Evolutionary conservation across 2,329 filamentous ascomycete genomes (phyloP).

Genomic region (Pyrenophora teres): DNA sequence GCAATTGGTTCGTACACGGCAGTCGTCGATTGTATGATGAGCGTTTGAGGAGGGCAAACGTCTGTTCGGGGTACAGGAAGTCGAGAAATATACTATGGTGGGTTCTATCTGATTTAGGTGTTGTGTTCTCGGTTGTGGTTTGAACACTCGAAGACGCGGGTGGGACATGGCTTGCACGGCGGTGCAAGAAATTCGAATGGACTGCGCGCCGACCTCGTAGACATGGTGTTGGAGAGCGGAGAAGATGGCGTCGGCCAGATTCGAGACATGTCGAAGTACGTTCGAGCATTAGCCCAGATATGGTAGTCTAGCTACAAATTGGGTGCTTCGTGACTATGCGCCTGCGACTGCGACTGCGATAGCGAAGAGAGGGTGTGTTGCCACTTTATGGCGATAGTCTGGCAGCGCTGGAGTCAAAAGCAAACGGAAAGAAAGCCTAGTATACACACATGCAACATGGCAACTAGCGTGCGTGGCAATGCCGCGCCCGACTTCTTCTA

Average conservation of each 20-base stretch:
- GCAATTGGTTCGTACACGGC: constrained; percentile 26
- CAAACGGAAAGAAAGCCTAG: constrained; percentile 3
- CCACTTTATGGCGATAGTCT: too few species aligned
- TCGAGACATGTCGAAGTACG: constrained; percentile 63
- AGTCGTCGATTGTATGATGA: constrained; percentile 34
- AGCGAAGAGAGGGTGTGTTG: constrained; percentile 8
- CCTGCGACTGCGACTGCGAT: constrained; percentile 1
- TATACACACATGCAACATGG: constrained; percentile 7
- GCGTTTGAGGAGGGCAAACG: constrained; percentile 46
- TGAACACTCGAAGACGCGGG: constrained; percentile 17
- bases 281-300: constrained; percentile 59
- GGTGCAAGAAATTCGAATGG: constrained; percentile 61
- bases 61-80: constrained; percentile 55
- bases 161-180: constrained; percentile 56
- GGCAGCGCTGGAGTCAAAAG: too few species aligned
- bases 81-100: constrained; percentile 45
- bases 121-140: constrained; percentile 11
- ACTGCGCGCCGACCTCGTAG: constrained; percentile 55
- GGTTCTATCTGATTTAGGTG: constrained; percentile 1
- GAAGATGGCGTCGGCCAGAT: constrained; percentile 59
- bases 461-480: constrained; percentile 17
- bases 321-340: too few species aligned
- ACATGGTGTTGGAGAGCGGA: constrained; percentile 49
- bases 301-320: constrained; percentile 3
- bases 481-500: constrained; percentile 13